These are phyloP conservation scores for Mortierella alpina DNA, from an alignment of 192 early-diverging fungal species.

Conservation along the genomic window DNA sequence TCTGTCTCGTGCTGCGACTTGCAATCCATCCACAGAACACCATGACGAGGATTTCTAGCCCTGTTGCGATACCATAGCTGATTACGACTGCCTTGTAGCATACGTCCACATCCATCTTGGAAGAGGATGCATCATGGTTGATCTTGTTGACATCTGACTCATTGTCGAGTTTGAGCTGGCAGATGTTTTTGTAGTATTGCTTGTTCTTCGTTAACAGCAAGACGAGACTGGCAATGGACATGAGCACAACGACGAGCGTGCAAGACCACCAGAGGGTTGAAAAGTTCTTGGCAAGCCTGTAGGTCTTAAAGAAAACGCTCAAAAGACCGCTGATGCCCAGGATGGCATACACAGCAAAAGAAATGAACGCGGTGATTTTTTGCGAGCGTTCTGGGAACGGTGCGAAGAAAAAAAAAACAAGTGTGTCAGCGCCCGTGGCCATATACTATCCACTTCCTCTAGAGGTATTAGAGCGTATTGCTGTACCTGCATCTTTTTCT, in stretches of 20 bases:
- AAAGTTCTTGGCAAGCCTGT: constrained; percentile 30
- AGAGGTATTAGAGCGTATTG: neutral
- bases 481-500: neutral
- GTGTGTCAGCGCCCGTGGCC: neutral
- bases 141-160: neutral
- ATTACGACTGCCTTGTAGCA: constrained; percentile 8
- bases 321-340: constrained; percentile 15
- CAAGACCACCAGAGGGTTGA: constrained; percentile 31
- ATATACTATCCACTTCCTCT: neutral
- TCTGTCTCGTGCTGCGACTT: constrained; percentile 6
- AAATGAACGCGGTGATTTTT: constrained; percentile 9
- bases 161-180: neutral
- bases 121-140: neutral
- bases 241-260: constrained; percentile 5
- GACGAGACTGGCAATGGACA: constrained; percentile 5
- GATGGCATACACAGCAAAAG: constrained; percentile 13
- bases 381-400: constrained; percentile 1
- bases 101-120: constrained; percentile 6
- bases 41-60: constrained; percentile 11
- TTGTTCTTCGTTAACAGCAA: constrained; percentile 5
- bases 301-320: constrained; percentile 19
- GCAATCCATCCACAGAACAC: constrained; percentile 25
- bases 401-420: neutral
- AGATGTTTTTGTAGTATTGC: neutral
- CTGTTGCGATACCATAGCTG: neutral